Percentiles rank a stretch among this genome's conserved stretches.
Conservation (phyloP, 1,284 basidiomycete species). For the Pisolithus thermaeus region DNA sequence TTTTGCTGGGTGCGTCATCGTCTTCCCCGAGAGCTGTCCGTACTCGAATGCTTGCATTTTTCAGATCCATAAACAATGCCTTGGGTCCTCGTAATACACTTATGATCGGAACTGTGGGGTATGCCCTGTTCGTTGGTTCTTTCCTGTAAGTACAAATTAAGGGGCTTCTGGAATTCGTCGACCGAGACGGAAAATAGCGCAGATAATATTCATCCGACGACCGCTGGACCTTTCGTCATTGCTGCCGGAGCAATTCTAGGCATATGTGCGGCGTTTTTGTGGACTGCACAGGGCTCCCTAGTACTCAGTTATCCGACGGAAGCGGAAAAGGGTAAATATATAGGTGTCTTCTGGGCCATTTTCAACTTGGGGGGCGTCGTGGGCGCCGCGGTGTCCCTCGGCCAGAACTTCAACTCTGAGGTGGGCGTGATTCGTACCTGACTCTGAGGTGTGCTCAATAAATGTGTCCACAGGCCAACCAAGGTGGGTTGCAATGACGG, state of each 20-base stretch:
- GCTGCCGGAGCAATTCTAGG: constrained; percentile 78
- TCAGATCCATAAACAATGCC: constrained; percentile 69
- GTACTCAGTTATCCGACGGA: constrained; percentile 83
- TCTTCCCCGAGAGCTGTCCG: background rate
- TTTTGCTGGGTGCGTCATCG: constrained; percentile 30
- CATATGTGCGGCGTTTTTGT: constrained; percentile 78
- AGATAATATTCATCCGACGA: constrained; percentile 55
- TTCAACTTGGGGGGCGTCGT: constrained; percentile 72
- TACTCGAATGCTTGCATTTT: background rate
- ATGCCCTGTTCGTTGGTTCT: constrained; percentile 68
- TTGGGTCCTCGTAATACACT: constrained; percentile 72
- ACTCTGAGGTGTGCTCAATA: background rate
- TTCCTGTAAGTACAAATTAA: constrained; percentile 51
- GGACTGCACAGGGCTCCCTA: constrained; percentile 80
- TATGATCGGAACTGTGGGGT: constrained; percentile 64
- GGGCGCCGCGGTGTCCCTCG: constrained; percentile 61
- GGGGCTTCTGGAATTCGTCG: no score
- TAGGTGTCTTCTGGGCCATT: constrained; percentile 73
- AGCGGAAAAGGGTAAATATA: constrained; percentile 71
- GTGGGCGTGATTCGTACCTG: constrained; percentile 23
- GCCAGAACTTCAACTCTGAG: constrained; percentile 45
- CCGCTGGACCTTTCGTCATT: constrained; percentile 62
- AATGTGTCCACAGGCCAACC: constrained; percentile 14
- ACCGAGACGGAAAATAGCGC: constrained; percentile 34
- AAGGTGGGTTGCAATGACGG: constrained; percentile 15